phyloP scores from a whole-genome alignment of 2,329 filamentous ascomycete genomes.

The Sclerotinia borealis region DNA sequence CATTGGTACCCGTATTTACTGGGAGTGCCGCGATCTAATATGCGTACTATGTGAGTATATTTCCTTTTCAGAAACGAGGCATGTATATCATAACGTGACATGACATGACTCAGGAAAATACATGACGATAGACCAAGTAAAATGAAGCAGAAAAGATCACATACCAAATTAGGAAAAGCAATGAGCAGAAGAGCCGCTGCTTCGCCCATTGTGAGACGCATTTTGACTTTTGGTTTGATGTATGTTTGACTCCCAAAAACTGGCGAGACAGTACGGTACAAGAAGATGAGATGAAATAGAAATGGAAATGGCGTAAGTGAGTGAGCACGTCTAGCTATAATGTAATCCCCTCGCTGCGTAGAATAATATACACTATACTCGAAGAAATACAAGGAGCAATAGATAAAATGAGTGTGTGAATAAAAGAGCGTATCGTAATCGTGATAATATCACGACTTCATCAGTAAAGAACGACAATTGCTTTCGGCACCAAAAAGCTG shows the following conservation, averaged over 20 bases:
- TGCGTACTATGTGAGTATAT: background rate
- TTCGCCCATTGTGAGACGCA: constrained; percentile 2
- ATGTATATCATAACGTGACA: too few species aligned
- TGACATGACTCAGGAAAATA: too few species aligned
- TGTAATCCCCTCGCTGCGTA: background rate
- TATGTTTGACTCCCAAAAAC: background rate
- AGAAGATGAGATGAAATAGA: background rate
- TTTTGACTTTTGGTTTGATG: background rate
- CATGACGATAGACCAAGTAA: background rate
- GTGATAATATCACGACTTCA: background rate
- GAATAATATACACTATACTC: too few species aligned
- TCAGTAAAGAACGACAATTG: background rate
- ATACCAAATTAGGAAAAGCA: background rate
- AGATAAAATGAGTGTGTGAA: background rate
- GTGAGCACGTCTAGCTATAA: background rate
- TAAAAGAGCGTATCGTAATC: background rate
- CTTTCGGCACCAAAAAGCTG: background rate
- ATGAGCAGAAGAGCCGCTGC: background rate
- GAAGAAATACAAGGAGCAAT: too few species aligned
- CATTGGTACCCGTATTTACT: background rate
- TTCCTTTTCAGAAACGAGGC: too few species aligned
- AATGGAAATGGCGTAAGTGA: too few species aligned
- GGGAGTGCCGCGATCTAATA: background rate
- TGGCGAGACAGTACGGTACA: too few species aligned
- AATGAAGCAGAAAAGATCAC: background rate